Conservation (phyloP, 768 basidiomycete genomes). For the Suillus weaverae region DNA sequence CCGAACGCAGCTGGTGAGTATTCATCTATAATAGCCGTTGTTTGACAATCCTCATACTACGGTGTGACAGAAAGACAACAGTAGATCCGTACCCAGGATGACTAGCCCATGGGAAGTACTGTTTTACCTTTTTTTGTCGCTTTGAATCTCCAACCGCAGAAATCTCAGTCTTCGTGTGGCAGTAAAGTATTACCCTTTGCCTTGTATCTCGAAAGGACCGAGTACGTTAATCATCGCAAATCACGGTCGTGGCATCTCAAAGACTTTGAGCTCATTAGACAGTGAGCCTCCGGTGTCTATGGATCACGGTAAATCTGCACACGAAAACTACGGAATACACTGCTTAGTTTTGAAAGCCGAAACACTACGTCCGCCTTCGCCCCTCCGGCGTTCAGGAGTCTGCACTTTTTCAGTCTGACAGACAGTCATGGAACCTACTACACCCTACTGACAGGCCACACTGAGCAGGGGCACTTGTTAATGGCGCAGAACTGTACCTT, state of each 20-base stretch:
- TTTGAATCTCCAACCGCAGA: background rate
- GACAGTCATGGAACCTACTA: background rate
- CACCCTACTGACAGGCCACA: background rate
- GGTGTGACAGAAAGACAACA: background rate
- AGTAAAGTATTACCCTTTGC: background rate
- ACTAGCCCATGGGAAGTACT: background rate
- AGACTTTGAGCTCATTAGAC: background rate
- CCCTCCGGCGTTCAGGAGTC: background rate
- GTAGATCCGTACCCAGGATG: background rate
- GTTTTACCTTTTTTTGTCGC: background rate
- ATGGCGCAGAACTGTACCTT: background rate
- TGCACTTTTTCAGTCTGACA: background rate
- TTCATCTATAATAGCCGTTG: background rate
- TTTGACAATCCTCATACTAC: background rate
- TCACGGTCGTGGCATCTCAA: background rate
- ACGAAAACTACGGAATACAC: background rate
- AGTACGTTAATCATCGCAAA: background rate
- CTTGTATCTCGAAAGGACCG: background rate
- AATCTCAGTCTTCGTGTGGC: background rate
- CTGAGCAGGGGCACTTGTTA: background rate
- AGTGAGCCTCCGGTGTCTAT: background rate
- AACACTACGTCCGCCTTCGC: background rate
- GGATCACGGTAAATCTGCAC: background rate
- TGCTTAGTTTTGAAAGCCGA: background rate
- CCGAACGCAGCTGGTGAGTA: background rate